Evolutionary conservation across 2,329 filamentous ascomycete species (phyloP).

Genomic region (Aureobasidium namibiae): DNA sequence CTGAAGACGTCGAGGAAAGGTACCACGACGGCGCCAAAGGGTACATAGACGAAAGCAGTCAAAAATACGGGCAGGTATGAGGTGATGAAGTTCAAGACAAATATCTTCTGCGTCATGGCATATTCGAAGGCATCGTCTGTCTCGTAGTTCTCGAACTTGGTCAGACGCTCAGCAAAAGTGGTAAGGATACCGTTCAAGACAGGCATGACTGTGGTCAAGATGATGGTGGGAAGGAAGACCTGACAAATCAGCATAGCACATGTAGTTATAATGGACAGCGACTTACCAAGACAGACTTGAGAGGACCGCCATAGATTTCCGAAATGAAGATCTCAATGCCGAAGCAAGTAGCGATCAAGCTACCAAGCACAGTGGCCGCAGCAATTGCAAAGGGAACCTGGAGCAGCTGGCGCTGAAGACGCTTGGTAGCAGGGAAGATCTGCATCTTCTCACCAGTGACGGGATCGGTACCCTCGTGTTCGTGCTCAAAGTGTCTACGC

Average conservation of each 20-base stretch:
- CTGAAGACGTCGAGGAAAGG: slow-evolving; percentile 81
- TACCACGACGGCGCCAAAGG: slow-evolving; percentile 75
- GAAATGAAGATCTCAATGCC: slow-evolving; percentile 93
- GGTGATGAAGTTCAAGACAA: slow-evolving; percentile 93
- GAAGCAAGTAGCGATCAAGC: slow-evolving; percentile 78
- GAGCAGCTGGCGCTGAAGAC: slow-evolving; percentile 67
- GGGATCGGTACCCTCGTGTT: slow-evolving; percentile 67
- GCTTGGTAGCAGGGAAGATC: slow-evolving; percentile 67
- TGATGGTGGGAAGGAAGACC: slow-evolving; percentile 74
- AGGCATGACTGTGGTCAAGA: slow-evolving; percentile 76
- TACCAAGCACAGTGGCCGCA: slow-evolving; percentile 64
- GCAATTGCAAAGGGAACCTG: slow-evolving; percentile 77
- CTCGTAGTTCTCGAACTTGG: slow-evolving; percentile 83
- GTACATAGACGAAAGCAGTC: slow-evolving; percentile 89
- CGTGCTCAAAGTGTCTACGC: slow-evolving; percentile 69
- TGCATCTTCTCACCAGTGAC: slow-evolving; percentile 72
- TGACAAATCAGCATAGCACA: slow-evolving; percentile 37
- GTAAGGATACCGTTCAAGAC: slow-evolving; percentile 70
- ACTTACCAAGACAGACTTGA: slow-evolving; percentile 65
- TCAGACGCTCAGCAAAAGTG: slow-evolving; percentile 66
- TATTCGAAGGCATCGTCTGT: slow-evolving; percentile 76
- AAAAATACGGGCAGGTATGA: slow-evolving; percentile 89
- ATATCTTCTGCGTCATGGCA: slow-evolving; percentile 84
- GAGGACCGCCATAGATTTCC: slow-evolving; percentile 82
- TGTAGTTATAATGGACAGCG: slow-evolving; percentile 35